Base-by-base conservation (phyloP, 768 basidiomycete species). In the Inosperma sp. region DNA sequence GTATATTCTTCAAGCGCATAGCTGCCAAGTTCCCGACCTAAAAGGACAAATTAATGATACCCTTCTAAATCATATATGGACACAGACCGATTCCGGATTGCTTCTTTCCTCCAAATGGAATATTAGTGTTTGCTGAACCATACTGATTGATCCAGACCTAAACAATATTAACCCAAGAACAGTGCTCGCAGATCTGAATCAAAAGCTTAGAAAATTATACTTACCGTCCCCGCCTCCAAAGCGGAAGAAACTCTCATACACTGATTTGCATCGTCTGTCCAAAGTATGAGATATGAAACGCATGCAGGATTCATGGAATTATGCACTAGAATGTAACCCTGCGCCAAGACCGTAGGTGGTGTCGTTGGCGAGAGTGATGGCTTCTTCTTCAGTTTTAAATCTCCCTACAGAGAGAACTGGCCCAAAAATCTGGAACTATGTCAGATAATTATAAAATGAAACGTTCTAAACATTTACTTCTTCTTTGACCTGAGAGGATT, bases 21-120 rank as follows among this genome's bases (percentile, higher is more conserved):
- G 63, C 83, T 83, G 34, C 92, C 92, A 49, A 94, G 81, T 65
- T 94, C 92, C 48, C 92, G 83, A 33, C 91, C 94, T 87, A 65
- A 17, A 39, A 55, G 53, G 39, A 59, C 34, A 47, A 21, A 49
- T 51, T 22, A 26, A 50, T 39, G 49, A 45, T 36, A 41, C 21
- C 36, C 19, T 25, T 56, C 26, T 46, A 45, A 42, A 17, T 36
- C 26, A 29, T 26, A 17, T 49, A 54, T 30, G 48, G 34, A 35
- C 47, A 40, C 37, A 48, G 40, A 87, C 88, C 86, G 61, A 89
- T 83, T 46, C 93, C 93, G 35, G 87, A 89, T 65, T 90, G 86
- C 69, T 94, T 95, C 74, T 88, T 95, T 19, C 94, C 95, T 30
- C 95, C 94, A 62, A 97, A 97, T 1, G 95, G 95, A 37, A 93